These are phyloP conservation scores for Mucuna pruriens DNA, from an alignment of 306 rosid genomes.

Conservation along the genomic window DNA sequence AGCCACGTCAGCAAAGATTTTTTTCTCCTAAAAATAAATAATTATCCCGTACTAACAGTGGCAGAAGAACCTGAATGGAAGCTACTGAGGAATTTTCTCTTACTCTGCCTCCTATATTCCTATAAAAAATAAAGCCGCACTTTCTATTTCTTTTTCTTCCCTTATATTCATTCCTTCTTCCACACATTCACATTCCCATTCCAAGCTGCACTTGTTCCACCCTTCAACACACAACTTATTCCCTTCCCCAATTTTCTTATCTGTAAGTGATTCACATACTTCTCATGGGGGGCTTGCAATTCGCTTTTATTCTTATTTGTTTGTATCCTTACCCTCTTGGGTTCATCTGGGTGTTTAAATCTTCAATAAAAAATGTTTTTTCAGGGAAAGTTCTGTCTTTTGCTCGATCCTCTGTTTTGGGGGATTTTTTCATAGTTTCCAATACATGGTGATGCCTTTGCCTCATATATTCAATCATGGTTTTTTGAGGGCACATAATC, in stretches of 20 bases:
- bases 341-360: slow-evolving; percentile 17
- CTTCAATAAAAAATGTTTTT: not conserved
- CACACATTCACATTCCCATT: not conserved
- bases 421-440: slow-evolving; percentile 1
- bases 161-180: not conserved
- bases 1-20: not conserved
- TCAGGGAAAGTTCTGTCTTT: not conserved
- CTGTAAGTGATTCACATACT: slow-evolving; percentile 8
- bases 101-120: slow-evolving; percentile 4
- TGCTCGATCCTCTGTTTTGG: not conserved
- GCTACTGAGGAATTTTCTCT: not conserved
- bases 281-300: not conserved
- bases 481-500: not conserved
- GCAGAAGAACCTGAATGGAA: not conserved
- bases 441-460: not conserved
- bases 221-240: not conserved
- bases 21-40: not conserved
- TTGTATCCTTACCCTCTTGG: not conserved
- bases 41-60: not conserved
- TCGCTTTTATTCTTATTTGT: not conserved
- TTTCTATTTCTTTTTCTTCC: not conserved
- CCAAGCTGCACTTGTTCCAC: not conserved
- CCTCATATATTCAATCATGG: not conserved
- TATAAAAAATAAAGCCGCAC: not conserved
- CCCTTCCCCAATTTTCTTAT: not conserved